Conservation (phyloP, 345 rosid genomes). For the Laguncularia racemosa region DNA sequence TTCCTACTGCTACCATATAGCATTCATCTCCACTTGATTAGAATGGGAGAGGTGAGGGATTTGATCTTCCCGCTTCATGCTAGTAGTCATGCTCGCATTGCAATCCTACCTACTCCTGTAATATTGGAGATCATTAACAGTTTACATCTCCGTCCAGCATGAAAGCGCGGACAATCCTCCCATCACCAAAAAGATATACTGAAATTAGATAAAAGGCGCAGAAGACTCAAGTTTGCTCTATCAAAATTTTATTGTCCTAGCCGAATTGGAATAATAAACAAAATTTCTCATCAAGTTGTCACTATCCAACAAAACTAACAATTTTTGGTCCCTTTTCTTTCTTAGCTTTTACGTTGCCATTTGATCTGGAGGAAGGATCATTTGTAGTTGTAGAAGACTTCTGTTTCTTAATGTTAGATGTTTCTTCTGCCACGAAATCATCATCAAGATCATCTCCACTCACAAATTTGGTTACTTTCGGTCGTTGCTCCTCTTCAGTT, state of each 20-base stretch:
- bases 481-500: slow-evolving; percentile 29
- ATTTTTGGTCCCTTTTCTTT: slow-evolving; percentile 66
- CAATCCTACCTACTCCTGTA: too few species aligned
- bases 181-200: too few species aligned
- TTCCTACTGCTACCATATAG: too few species aligned
- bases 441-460: slow-evolving; percentile 94
- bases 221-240: not conserved
- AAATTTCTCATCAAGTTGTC: not conserved
- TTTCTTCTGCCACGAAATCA: slow-evolving; percentile 47
- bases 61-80: too few species aligned
- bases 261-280: not conserved
- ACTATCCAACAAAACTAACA: slow-evolving; percentile 53
- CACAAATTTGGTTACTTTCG: slow-evolving; percentile 51
- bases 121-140: too few species aligned
- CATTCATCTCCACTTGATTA: too few species aligned
- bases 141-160: too few species aligned
- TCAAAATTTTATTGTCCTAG: not conserved
- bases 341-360: slow-evolving; percentile 23
- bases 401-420: slow-evolving; percentile 20
- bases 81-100: too few species aligned
- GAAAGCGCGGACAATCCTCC: too few species aligned
- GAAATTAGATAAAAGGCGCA: too few species aligned
- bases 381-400: slow-evolving; percentile 13
- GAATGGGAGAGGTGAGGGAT: too few species aligned
- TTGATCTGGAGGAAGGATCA: slow-evolving; percentile 20